A percentile compares a stretch with the other conserved stretches of the same genome.
Evolutionary conservation across 768 basidiomycete genomes (phyloP).

Genomic region (Rhodotorula taiwanensis): DNA sequence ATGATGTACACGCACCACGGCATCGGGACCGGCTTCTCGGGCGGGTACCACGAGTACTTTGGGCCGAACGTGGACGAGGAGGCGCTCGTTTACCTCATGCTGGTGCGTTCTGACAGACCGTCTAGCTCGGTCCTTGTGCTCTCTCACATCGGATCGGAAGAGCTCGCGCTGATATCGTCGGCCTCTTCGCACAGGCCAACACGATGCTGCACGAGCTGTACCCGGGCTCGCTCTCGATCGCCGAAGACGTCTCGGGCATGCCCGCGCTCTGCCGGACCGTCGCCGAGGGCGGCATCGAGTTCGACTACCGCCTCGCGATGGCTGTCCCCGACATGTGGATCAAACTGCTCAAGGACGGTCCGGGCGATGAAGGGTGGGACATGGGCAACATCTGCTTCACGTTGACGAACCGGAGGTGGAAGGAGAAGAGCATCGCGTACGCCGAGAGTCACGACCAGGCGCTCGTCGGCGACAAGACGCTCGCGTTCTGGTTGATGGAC

Average conservation of each 20-base stretch:
- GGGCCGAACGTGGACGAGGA: slow-evolving; percentile 75
- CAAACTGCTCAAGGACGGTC: slow-evolving; percentile 87
- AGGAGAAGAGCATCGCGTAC: slow-evolving; percentile 84
- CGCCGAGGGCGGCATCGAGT: slow-evolving; percentile 78
- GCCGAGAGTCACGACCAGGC: slow-evolving; percentile 98
- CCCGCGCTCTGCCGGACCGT: slow-evolving; percentile 80
- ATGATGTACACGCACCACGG: slow-evolving; percentile 99
- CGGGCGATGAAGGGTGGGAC: slow-evolving; percentile 74
- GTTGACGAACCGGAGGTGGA: slow-evolving; percentile 76
- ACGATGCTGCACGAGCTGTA: slow-evolving; percentile 75
- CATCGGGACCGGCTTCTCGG: slow-evolving; percentile 94
- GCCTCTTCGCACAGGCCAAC: slow-evolving; percentile 67
- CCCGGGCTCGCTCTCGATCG: slow-evolving; percentile 69
- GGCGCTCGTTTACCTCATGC: slow-evolving; percentile 91
- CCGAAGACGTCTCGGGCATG: slow-evolving; percentile 99
- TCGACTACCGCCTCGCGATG: slow-evolving; percentile 97
- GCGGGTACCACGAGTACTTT: slow-evolving; percentile 98
- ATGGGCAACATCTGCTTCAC: slow-evolving; percentile 80
- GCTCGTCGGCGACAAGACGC: slow-evolving; percentile 93
- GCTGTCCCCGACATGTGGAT: slow-evolving; percentile 99
- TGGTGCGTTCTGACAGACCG: slow-evolving; percentile 61
- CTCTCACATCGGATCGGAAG: too few relatives aligned
- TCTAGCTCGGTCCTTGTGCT: too few relatives aligned
- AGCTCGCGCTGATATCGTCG: too few relatives aligned
- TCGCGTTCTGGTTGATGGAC: slow-evolving; percentile 99